Evolutionary conservation across 1,139 yeast species (phyloP), one percentile per base, ranked within the genome.

Genomic region (Zygoascus meyerae): DNA sequence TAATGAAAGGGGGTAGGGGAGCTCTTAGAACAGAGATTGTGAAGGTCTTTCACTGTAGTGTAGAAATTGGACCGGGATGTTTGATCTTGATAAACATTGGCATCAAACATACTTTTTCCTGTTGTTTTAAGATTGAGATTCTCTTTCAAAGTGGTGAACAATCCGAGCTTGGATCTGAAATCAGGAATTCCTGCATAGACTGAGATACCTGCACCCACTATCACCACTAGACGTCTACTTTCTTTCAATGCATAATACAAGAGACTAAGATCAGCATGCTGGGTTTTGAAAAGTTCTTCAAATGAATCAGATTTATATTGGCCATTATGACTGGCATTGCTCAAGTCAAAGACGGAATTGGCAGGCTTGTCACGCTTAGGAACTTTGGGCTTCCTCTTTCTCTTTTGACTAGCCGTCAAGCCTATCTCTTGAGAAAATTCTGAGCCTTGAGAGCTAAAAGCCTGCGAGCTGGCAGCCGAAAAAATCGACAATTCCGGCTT

Each of bases 111-210:
- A 44, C 83, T 89, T 62, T 84, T 86, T 7, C 95, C 95, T 3
- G 79, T 72, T 33, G 52, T 54, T 63, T 40, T 72, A 75, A 66
- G 41, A 54, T 57, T 43, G 59, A 66, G 46, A 2, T 68, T 64
- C 3, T 62, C 58, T 54, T 79, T 78, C 42, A 84, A 75, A 46
- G 81, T 73, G 52, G 81, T 78, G 63, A 86, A 86, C 39, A 86
- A 68, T 2, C 95, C 95, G 54, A 81, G 78, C 11, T 82, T 71
- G 0, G 95, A 85, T 52, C 96, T 70, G 61, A 87, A 87, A 62
- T 87, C 96, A 2, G 95, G 95, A 37, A 87, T 86, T 2, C 96
- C 96, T 0, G 95, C 87, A 39, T 85, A 85, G 49, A 90, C 92
- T 26, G 95, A 85, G 30, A 86, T 79, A 2, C 96, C 96, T 9